Conservation (phyloP, 805 yeast species). For the Saccharomycopsis sp. region DNA sequence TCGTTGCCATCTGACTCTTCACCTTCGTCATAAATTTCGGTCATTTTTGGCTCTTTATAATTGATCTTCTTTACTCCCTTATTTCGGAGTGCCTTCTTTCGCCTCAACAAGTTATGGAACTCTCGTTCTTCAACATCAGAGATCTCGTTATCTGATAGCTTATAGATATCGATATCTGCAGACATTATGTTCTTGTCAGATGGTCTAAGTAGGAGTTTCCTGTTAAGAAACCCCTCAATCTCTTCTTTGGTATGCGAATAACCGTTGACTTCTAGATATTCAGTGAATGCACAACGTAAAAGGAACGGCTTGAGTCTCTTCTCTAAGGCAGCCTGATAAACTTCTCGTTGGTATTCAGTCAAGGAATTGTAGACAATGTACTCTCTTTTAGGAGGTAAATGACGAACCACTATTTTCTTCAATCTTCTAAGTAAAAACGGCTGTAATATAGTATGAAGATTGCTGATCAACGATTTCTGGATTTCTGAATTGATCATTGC, state of each 20-base stretch:
- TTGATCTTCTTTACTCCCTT: slow-evolving; percentile 4
- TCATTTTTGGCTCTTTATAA: slow-evolving; percentile 11
- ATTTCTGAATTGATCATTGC: slow-evolving; percentile 50
- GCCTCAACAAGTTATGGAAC: not conserved
- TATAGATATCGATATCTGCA: not conserved
- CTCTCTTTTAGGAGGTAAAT: slow-evolving; percentile 85
- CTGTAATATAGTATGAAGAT: slow-evolving; percentile 78
- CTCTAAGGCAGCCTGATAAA: slow-evolving; percentile 49
- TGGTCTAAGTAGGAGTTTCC: slow-evolving; percentile 30
- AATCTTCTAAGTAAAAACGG: slow-evolving; percentile 83
- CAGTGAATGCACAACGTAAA: slow-evolving; percentile 42
- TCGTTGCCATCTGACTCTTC: slow-evolving; percentile 28
- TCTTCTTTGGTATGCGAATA: slow-evolving; percentile 24
- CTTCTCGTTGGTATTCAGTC: slow-evolving; percentile 53
- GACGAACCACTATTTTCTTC: slow-evolving; percentile 58
- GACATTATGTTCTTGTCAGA: slow-evolving; percentile 22
- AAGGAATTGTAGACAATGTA: slow-evolving; percentile 72
- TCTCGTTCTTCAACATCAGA: slow-evolving; percentile 10
- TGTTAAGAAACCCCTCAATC: slow-evolving; percentile 39
- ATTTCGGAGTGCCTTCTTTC: not conserved
- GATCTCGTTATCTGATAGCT: slow-evolving; percentile 17
- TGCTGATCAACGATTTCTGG: slow-evolving; percentile 58
- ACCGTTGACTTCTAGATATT: slow-evolving; percentile 41
- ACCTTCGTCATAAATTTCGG: slow-evolving; percentile 7
- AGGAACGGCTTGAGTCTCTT: slow-evolving; percentile 40